Evolutionary conservation across 2,329 filamentous ascomycete genomes (phyloP), one percentile per base, ranked within the genome.

Genomic region (Trichophyton schoenleinii): DNA sequence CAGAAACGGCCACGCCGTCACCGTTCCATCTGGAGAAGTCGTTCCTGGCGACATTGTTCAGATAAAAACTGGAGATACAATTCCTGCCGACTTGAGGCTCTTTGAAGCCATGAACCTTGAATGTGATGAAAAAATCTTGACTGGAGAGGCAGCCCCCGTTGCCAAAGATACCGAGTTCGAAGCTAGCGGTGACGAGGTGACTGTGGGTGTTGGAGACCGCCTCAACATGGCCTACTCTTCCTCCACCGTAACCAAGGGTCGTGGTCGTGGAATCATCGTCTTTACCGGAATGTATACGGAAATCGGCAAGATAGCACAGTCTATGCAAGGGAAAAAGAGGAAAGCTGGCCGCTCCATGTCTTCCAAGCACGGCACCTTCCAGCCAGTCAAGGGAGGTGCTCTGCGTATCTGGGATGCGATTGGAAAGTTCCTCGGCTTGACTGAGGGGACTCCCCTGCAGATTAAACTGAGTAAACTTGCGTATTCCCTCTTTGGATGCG

Each of bases 391-490:
- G 66, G 81, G 81, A 5, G 73, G 76, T 49, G 71, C 77, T 25
- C 72, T 79, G 44, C 78, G 78, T 18, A 70, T 73, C 31, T 77
- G 73, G 65, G 79, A 82, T 68, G 73, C 73, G 22, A 67, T 80
- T 63, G 79, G 80, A 52, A 77, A 78, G 64, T 82, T 86, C 64
- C 74, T 86, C 49, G 83, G 83, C 58, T 75, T 86, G 61, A 81
- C 78, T 57, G 80, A 88, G 60, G 90, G 90, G 58, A 95, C 91
- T 1, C 91, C 91, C 0, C 78, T 96, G 53, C 89, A 95, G 75
- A 86, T 87, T 66, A 92, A 89, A 69, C 80, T 96, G 59, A 89
- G 87, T 75, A 90, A 91, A 73, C 86, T 96, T 68, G 90, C 91
- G 31, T 84, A 94, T 49, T 71, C 89, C 2, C 82, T 95, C 1